phyloP scores from a whole-genome alignment of 768 basidiomycete genomes.

The Auricularia sp. region DNA sequence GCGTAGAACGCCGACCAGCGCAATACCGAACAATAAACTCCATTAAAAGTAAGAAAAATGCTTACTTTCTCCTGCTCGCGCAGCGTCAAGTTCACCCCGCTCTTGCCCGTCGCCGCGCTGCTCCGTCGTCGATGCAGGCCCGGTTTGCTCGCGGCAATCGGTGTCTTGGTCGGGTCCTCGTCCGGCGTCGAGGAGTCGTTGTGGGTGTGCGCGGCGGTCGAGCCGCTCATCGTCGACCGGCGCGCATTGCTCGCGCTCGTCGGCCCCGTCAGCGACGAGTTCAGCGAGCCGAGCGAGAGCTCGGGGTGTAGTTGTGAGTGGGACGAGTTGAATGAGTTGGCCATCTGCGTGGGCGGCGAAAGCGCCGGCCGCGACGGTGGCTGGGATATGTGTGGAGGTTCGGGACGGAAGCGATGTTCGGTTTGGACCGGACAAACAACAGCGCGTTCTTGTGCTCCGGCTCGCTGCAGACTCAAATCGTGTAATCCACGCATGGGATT shows the following conservation, averaged over 20 bases:
- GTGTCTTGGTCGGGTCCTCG: neutral
- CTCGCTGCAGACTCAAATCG: no score
- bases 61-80: slow-evolving; percentile 92
- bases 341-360: neutral
- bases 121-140: neutral
- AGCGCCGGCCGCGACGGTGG: no score
- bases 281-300: neutral
- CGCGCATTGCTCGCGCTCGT: neutral
- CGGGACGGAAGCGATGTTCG: no score
- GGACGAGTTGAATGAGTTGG: neutral
- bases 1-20: neutral
- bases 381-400: no score
- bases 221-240: neutral
- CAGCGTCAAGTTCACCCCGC: slow-evolving; percentile 56
- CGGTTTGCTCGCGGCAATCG: neutral
- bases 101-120: slow-evolving; percentile 14
- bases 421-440: no score
- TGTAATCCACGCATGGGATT: no score
- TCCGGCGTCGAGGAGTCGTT: neutral
- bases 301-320: neutral
- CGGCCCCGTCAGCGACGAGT: neutral
- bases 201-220: neutral
- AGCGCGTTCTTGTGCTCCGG: no score
- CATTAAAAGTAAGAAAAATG: slow-evolving; percentile 8
- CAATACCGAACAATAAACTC: neutral